A percentile compares a stretch with the other conserved stretches of the same genome.
These are phyloP conservation scores for Kazachstania bromeliacearum DNA, from an alignment of 805 yeast genomes.

Conservation along the genomic window DNA sequence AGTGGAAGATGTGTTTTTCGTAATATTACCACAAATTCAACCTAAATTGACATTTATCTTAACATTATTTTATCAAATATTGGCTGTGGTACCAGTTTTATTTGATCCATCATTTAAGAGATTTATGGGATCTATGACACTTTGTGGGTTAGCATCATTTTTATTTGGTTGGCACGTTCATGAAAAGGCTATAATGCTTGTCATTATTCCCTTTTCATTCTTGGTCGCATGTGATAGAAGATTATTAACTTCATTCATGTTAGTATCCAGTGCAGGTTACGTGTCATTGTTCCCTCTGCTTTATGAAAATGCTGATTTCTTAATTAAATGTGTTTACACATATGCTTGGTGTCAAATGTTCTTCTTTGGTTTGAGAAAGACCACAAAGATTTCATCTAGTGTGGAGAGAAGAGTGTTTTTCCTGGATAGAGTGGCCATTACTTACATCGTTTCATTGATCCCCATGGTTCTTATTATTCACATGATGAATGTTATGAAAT, in stretches of 20 bases:
- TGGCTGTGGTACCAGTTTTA: slow-evolving; percentile 65
- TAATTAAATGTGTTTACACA: slow-evolving; percentile 68
- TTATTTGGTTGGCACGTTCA: slow-evolving; percentile 98
- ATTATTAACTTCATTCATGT: slow-evolving; percentile 58
- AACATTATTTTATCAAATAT: slow-evolving; percentile 74
- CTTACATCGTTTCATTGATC: slow-evolving; percentile 58
- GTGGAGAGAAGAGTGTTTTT: slow-evolving; percentile 45
- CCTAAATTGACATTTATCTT: slow-evolving; percentile 71
- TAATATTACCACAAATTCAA: slow-evolving; percentile 68
- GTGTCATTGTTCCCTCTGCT: slow-evolving; percentile 83
- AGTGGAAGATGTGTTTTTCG: slow-evolving; percentile 82
- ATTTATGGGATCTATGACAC: slow-evolving; percentile 73
- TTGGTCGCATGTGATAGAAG: slow-evolving; percentile 63
- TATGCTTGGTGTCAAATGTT: slow-evolving; percentile 78
- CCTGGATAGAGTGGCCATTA: slow-evolving; percentile 58
- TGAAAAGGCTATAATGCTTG: slow-evolving; percentile 89
- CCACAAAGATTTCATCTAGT: slow-evolving; percentile 38
- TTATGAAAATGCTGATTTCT: slow-evolving; percentile 69
- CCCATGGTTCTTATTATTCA: slow-evolving; percentile 48
- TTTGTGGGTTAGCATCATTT: slow-evolving; percentile 87
- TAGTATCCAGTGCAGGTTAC: slow-evolving; percentile 71
- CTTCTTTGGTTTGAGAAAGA: slow-evolving; percentile 61
- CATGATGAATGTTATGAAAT: slow-evolving; percentile 46
- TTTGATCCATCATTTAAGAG: slow-evolving; percentile 65
- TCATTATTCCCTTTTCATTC: slow-evolving; percentile 81